Evolutionary conservation across 1,284 basidiomycete genomes (phyloP).

Genomic region (Caloboletus firmus): DNA sequence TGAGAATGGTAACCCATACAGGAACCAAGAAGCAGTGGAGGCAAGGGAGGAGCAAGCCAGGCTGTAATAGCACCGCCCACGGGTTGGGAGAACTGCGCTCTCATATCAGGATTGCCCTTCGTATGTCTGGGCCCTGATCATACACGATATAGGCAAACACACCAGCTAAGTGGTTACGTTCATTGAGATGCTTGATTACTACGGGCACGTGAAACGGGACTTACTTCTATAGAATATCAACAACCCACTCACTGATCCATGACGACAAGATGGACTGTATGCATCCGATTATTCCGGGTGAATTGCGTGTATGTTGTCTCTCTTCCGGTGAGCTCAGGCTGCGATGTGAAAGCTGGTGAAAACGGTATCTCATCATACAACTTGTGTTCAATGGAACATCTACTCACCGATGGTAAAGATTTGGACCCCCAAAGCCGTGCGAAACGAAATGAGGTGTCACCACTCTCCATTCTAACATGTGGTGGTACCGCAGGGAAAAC

Average conservation of each 20-base stretch:
- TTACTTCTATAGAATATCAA: neutral
- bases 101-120: neutral
- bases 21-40: neutral
- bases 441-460: neutral
- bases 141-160: neutral
- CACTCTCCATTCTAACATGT: neutral
- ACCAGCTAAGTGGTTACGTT: neutral
- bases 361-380: too few species aligned
- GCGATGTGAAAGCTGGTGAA: neutral
- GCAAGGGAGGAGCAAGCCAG: neutral
- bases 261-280: neutral
- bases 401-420: neutral
- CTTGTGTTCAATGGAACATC: neutral
- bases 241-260: neutral
- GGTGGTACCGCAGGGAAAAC: neutral
- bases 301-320: too few species aligned
- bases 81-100: neutral
- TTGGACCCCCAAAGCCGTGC: neutral
- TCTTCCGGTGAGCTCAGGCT: neutral
- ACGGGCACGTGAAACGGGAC: neutral
- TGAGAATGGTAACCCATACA: neutral
- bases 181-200: neutral
- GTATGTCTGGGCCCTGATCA: too few species aligned
- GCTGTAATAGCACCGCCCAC: neutral
- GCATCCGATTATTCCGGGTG: neutral